Conservation (phyloP, 305 asterid species). For the Striga hermonthica region DNA sequence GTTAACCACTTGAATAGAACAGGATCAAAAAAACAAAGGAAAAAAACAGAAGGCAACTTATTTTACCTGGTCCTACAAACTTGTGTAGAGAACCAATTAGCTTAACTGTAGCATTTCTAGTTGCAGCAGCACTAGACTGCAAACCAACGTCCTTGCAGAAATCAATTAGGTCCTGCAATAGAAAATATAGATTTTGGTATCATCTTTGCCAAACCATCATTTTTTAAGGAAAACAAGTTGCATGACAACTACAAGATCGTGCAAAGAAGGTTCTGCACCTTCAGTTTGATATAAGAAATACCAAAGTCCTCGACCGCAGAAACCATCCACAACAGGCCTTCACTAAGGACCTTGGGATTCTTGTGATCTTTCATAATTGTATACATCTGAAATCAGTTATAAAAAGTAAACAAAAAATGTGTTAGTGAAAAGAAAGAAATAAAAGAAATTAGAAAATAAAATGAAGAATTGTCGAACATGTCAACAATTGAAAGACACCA, state of each 20-base stretch:
- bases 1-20: too few relatives aligned
- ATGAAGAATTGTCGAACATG: background rate
- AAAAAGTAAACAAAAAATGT: constrained; percentile 20
- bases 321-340: constrained; percentile 96
- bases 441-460: background rate
- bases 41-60: constrained; percentile 23
- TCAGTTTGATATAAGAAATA: constrained; percentile 66
- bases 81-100: constrained; percentile 86
- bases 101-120: constrained; percentile 90
- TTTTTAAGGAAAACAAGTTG: constrained; percentile 16
- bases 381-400: constrained; percentile 55
- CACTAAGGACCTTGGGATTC: constrained; percentile 98
- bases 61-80: constrained; percentile 97
- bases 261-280: constrained; percentile 47
- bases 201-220: background rate
- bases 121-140: constrained; percentile 97
- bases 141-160: constrained; percentile 96
- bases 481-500: constrained; percentile 7
- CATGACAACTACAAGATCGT: constrained; percentile 8
- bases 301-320: constrained; percentile 95
- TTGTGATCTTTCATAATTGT: constrained; percentile 98
- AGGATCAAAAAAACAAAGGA: background rate
- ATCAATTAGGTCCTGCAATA: constrained; percentile 84
- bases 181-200: constrained; percentile 28
- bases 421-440: background rate